phyloP scores from a whole-genome alignment of 2,329 filamentous ascomycete species.

The Boeremia lycopersici region DNA sequence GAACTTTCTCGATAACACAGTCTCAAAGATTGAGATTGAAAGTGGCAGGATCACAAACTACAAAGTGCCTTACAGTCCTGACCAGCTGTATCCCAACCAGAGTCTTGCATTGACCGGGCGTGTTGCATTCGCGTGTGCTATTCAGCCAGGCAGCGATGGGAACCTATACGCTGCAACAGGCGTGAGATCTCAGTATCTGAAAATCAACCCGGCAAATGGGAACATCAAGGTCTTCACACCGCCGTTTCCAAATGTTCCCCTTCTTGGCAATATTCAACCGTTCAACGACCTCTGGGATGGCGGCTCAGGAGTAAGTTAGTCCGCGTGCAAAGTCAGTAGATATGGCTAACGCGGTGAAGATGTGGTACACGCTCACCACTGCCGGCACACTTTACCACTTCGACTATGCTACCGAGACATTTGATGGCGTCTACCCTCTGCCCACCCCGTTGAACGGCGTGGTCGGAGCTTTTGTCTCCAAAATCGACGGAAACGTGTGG shows the following conservation, averaged over 20 bases:
- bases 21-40: constrained; percentile 14
- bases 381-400: constrained; percentile 18
- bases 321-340: background rate
- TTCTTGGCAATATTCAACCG: constrained; percentile 15
- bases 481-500: constrained; percentile 17
- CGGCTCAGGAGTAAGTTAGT: constrained; percentile 2
- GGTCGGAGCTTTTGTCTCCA: constrained; percentile 12
- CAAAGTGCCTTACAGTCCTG: constrained; percentile 10
- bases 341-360: background rate
- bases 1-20: constrained; percentile 16
- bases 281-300: constrained; percentile 17
- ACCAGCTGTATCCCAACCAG: constrained; percentile 10
- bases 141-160: constrained; percentile 10
- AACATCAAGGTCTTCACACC: constrained; percentile 18
- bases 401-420: constrained; percentile 15
- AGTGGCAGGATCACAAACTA: constrained; percentile 16
- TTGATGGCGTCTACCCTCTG: constrained; percentile 18
- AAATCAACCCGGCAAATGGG: constrained; percentile 10
- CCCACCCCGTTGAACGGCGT: constrained; percentile 17
- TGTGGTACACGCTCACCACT: constrained; percentile 21
- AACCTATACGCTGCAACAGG: constrained; percentile 17
- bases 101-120: constrained; percentile 12
- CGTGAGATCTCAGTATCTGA: constrained; percentile 15
- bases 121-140: constrained; percentile 16
- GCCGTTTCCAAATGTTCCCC: constrained; percentile 13